Evolutionary conservation across 108 stramenopile genomes (phyloP), one percentile per base, ranked within the genome.

Genomic region (Cylindrotheca fusiformis): DNA sequence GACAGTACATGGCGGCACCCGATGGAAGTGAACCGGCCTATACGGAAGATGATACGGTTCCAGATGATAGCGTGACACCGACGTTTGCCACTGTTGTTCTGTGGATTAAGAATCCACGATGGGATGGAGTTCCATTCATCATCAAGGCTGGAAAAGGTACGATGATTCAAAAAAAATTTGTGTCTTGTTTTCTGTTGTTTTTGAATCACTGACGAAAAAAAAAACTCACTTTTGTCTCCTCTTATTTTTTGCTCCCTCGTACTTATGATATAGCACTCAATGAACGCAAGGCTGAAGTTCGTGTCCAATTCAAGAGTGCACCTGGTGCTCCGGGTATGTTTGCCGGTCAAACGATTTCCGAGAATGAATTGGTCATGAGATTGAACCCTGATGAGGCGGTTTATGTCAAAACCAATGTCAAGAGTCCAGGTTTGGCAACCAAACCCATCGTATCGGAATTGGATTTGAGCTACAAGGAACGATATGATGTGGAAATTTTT

Each of bases 351-450:
- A 61, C 67, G 8, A 77, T 76, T 57, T 92, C 96, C 5, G 70
- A 90, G 6, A 98, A 99, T 62, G 98, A 99, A 78, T 82, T 99
- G 25, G 78, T 99, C 18, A 82, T 99, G 60, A 77, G 91, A 32
- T 71, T 97, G 65, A 95, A 97, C 71, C 96, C 96, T 1, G 59
- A 79, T 12, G 96, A 95, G 67, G 75, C 88, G 6, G 85, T 98
- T 32, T 99, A 99, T 89, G 71, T 95, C 65, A 97, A 97, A 84
- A 95, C 92, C 21, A 97, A 97, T 64, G 94, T 97, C 50, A 97
- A 97, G 62, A 87, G 85, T 29, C 97, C 97, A 18, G 97, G 95
- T 0, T 94, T 97, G 56, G 46, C 69, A 0, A 72, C 77, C 51
- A 71, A 64, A 57, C 97, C 96, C 1, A 79, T 93, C 56, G 94